phyloP scores from a whole-genome alignment of 1,284 basidiomycete genomes.

The Sanghuangporus baumii region DNA sequence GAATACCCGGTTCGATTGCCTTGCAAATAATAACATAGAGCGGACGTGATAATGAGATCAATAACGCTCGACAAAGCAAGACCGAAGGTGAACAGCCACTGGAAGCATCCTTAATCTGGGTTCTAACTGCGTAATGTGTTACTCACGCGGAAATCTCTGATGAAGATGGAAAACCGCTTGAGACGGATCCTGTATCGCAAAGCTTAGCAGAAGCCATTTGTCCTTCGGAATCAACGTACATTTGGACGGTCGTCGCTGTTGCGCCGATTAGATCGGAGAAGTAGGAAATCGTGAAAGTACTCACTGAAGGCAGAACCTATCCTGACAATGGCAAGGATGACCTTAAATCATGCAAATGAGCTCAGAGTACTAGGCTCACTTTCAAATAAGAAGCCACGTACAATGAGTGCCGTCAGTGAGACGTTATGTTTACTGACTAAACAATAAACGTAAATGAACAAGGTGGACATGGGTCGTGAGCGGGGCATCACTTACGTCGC shows the following conservation, averaged over 20 bases:
- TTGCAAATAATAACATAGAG: constrained; percentile 17
- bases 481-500: constrained; percentile 3
- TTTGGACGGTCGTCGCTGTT: constrained; percentile 13
- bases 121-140: too few species aligned
- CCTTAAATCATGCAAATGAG: background rate
- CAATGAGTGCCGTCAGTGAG: constrained; percentile 8
- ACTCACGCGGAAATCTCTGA: constrained; percentile 15
- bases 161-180: constrained; percentile 10
- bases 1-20: constrained; percentile 15
- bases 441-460: background rate
- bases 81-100: constrained; percentile 18
- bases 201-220: background rate
- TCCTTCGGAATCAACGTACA: constrained; percentile 1
- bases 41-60: constrained; percentile 14
- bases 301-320: constrained; percentile 16
- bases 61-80: constrained; percentile 14
- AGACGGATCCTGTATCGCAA: constrained; percentile 13
- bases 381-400: background rate
- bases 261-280: background rate
- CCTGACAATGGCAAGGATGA: constrained; percentile 9
- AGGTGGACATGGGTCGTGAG: background rate
- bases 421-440: constrained; percentile 16
- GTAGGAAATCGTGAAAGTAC: background rate
- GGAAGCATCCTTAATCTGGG: background rate
- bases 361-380: background rate